Evolutionary conservation across 495 filamentous ascomycete genomes (phyloP).

Genomic region (Peziza echinospora): DNA sequence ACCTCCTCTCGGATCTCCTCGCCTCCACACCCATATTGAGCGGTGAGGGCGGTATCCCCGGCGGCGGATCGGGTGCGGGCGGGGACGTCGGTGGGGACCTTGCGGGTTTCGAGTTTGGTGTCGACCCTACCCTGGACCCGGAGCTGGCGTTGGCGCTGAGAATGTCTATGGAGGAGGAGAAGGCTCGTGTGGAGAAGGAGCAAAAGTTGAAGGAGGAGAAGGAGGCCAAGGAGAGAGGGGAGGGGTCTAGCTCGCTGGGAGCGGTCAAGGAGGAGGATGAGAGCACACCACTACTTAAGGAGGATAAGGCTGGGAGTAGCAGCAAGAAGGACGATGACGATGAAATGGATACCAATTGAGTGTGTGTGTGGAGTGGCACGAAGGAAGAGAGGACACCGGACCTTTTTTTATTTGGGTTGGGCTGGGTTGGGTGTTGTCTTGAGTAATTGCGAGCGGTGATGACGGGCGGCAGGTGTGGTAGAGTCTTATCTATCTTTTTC

Average conservation of each 20-base stretch:
- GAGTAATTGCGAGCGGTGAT: no score
- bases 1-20: conserved; percentile 80
- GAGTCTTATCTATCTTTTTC: no score
- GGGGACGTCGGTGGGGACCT: conserved; percentile 24
- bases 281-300: conserved; percentile 40
- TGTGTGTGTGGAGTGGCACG: no score
- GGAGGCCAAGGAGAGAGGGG: conserved; percentile 26
- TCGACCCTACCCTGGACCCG: conserved; percentile 65
- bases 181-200: conserved; percentile 63
- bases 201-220: conserved; percentile 44
- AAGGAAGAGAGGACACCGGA: no score
- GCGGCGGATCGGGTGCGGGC: conserved; percentile 34
- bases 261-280: conserved; percentile 64
- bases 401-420: no score
- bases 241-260: conserved; percentile 33
- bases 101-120: conserved; percentile 43
- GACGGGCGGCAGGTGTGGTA: no score
- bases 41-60: conserved; percentile 36
- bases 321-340: conserved; percentile 41
- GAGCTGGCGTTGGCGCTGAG: conserved; percentile 75
- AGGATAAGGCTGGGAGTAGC: conserved; percentile 38
- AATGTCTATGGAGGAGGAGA: conserved; percentile 95
- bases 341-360: conserved; percentile 54
- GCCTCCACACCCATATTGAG: conserved; percentile 74
- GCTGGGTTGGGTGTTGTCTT: no score